These are phyloP conservation scores for Reutealis trisperma DNA, from an alignment of 345 rosid genomes.

Conservation along the genomic window DNA sequence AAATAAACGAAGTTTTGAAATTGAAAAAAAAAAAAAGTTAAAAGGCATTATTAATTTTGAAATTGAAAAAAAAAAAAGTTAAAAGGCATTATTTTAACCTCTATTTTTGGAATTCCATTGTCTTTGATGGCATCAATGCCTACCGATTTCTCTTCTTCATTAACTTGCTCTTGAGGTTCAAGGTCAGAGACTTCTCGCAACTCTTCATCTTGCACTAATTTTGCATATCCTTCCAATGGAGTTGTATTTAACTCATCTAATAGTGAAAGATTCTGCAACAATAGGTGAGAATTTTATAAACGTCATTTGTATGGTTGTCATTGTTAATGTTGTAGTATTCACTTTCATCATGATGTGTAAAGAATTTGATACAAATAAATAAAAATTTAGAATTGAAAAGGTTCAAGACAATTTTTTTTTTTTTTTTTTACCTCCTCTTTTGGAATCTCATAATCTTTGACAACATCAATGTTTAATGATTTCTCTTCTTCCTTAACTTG, in stretches of 20 bases:
- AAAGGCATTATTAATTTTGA: neutral
- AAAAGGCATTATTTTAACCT: slow-evolving; percentile 8
- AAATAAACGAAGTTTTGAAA: neutral
- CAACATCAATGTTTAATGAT: neutral
- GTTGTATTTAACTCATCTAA: neutral
- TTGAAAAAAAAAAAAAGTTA: neutral
- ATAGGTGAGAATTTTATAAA: neutral
- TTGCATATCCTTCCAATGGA: slow-evolving; percentile 16
- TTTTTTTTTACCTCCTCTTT: slow-evolving; percentile 14
- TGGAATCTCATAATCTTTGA: neutral
- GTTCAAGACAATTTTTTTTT: neutral
- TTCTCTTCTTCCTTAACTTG: slow-evolving; percentile 6
- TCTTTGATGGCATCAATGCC: neutral
- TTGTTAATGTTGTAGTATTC: neutral
- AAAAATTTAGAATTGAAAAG: too few relatives aligned
- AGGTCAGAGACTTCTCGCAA: slow-evolving; percentile 3
- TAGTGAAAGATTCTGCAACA: slow-evolving; percentile 24
- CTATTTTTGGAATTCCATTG: neutral
- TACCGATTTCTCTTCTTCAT: slow-evolving; percentile 21
- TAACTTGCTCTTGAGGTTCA: slow-evolving; percentile 21
- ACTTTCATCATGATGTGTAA: neutral
- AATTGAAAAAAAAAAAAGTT: neutral
- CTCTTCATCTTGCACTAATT: slow-evolving; percentile 12
- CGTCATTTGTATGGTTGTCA: neutral
- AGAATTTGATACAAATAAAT: neutral